Percentiles rank a stretch among this genome's conserved stretches.
These are phyloP conservation scores for Petasospora rhodanensis DNA, from an alignment of 1,139 yeast species.

Conservation along the genomic window DNA sequence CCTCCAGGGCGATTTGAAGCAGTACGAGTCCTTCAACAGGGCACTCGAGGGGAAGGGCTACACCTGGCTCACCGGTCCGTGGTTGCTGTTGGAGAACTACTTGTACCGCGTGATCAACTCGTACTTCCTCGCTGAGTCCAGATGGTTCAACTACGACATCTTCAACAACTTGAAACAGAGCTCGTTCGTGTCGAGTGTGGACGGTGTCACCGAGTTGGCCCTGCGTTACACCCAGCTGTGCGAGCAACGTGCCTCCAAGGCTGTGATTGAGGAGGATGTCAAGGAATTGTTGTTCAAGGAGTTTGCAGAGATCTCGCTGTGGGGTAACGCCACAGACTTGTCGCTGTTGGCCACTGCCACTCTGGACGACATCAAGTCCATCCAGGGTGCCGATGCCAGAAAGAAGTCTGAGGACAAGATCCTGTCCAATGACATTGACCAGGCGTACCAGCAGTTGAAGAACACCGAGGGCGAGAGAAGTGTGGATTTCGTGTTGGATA, in stretches of 20 bases:
- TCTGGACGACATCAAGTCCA: constrained; percentile 80
- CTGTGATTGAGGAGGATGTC: constrained; percentile 6
- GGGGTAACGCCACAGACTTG: constrained; percentile 98
- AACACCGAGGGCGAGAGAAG: constrained; percentile 36
- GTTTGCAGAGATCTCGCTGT: constrained; percentile 79
- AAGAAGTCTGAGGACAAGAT: constrained; percentile 80
- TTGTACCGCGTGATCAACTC: constrained; percentile 64
- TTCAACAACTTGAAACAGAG: constrained; percentile 65
- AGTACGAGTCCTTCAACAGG: constrained; percentile 49
- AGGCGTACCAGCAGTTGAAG: constrained; percentile 56
- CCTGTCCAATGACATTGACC: constrained; percentile 66
- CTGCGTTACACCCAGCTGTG: constrained; percentile 54
- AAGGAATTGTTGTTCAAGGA: constrained; percentile 55
- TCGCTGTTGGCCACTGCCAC: constrained; percentile 82
- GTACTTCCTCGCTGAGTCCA: constrained; percentile 35
- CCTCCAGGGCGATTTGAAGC: constrained; percentile 43
- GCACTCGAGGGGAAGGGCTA: constrained; percentile 32
- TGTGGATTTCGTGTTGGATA: constrained; percentile 85
- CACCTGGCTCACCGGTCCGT: constrained; percentile 86
- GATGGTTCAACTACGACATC: constrained; percentile 64
- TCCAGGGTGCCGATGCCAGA: constrained; percentile 88
- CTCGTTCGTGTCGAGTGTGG: constrained; percentile 69
- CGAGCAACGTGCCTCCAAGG: constrained; percentile 29
- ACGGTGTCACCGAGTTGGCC: constrained; percentile 81
- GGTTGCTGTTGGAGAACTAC: constrained; percentile 87